Conservation (phyloP, 2,329 filamentous ascomycete genomes). For the Neurospora sp. region DNA sequence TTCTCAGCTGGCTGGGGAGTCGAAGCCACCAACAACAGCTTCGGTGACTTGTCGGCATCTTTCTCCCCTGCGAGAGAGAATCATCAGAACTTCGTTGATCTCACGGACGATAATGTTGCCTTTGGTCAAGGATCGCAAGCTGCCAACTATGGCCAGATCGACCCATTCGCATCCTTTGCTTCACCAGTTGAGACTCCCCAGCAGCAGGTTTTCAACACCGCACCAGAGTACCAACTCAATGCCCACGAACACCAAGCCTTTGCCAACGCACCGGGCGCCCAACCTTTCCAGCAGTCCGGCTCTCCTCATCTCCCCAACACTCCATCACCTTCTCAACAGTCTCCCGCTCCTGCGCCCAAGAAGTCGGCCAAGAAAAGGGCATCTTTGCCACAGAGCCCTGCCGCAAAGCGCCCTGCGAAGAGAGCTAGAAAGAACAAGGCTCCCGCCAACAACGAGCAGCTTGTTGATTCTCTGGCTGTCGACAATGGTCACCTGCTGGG, state of each 20-base stretch:
- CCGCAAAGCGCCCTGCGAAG: not conserved
- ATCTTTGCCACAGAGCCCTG: not conserved
- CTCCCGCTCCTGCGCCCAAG: not conserved
- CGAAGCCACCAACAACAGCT: not conserved
- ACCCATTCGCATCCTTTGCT: not conserved
- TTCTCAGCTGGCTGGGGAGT: not conserved
- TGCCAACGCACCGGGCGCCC: not conserved
- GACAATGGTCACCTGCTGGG: not conserved
- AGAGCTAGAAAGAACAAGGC: not conserved
- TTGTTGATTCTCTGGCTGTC: not conserved
- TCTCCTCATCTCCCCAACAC: not conserved
- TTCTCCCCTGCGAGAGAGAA: not conserved
- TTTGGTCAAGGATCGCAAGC: not conserved
- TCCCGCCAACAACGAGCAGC: not conserved
- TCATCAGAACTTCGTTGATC: not conserved
- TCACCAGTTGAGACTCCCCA: not conserved
- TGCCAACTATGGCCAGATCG: not conserved
- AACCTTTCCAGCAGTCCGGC: not conserved
- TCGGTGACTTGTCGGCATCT: not conserved
- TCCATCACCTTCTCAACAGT: not conserved
- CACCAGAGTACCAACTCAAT: not conserved
- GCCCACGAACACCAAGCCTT: not conserved
- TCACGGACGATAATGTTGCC: not conserved
- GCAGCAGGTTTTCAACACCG: not conserved
- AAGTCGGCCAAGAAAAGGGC: not conserved